A percentile compares a stretch with the other conserved stretches of the same genome.
These are phyloP conservation scores for Naganishia cerealis DNA, from an alignment of 1,284 basidiomycete species.

Conservation along the genomic window DNA sequence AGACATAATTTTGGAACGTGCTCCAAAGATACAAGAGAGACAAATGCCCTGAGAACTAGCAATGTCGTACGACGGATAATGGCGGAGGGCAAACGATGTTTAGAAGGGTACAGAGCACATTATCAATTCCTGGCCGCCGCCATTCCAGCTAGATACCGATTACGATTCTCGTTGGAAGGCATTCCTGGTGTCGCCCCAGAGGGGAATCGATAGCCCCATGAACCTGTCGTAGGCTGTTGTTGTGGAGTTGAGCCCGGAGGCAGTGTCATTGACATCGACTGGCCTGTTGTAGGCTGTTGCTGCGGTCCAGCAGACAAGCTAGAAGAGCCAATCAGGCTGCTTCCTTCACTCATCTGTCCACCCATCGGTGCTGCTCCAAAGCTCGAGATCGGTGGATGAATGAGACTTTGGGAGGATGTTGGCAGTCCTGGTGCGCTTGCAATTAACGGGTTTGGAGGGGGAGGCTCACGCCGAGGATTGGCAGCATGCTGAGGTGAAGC, in stretches of 20 bases:
- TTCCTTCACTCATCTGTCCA: not conserved
- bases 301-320: constrained; percentile 17
- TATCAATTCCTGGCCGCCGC: constrained; percentile 9
- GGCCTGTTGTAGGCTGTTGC: constrained; percentile 2
- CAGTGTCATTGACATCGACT: not conserved
- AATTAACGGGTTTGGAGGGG: not conserved
- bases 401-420: not conserved
- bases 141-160: constrained; percentile 24
- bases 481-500: constrained; percentile 13
- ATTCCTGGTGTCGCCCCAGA: constrained; percentile 17
- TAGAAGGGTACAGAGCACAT: not conserved
- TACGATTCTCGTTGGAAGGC: constrained; percentile 19
- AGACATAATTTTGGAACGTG: no score
- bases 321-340: not conserved
- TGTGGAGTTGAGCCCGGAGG: not conserved
- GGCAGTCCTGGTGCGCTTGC: not conserved
- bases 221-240: constrained; percentile 9
- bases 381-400: constrained; percentile 2
- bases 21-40: no score
- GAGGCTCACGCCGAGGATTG: not conserved
- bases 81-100: not conserved
- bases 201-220: constrained; percentile 26
- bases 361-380: not conserved
- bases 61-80: no score
- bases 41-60: no score